Conservation (phyloP, 163 green algal species). For the Prototheca cutis region DNA sequence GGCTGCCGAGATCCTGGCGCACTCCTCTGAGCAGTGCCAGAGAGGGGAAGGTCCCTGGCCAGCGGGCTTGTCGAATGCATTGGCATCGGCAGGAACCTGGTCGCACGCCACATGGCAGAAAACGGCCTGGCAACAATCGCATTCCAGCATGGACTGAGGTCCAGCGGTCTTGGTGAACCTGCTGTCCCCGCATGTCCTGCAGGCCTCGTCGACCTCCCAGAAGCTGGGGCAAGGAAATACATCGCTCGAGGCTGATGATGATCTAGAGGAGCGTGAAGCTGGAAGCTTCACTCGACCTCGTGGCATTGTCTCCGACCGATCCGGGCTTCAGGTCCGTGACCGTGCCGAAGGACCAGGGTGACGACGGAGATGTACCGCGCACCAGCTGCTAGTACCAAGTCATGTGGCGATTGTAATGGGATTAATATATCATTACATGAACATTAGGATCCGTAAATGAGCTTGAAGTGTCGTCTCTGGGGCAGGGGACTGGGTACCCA, state of each 20-base stretch:
- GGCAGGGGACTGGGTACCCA: no score
- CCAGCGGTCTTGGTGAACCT: background rate
- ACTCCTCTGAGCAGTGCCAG: slow-evolving; percentile 1
- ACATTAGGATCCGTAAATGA: no score
- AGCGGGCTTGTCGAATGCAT: slow-evolving; percentile 10
- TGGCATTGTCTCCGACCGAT: no score
- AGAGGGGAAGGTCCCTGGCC: background rate
- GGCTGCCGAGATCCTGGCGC: slow-evolving; percentile 1
- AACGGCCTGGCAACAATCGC: slow-evolving; percentile 15
- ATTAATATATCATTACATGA: no score
- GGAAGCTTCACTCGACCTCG: background rate
- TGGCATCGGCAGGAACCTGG: slow-evolving; percentile 12
- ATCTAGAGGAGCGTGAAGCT: background rate
- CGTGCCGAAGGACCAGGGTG: no score
- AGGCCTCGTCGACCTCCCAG: background rate
- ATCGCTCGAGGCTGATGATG: no score
- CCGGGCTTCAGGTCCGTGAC: no score
- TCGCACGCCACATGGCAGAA: slow-evolving; percentile 25
- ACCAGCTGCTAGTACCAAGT: no score
- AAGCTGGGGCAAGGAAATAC: background rate
- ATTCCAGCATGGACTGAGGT: slow-evolving; percentile 10
- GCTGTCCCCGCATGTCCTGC: background rate
- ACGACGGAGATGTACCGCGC: no score
- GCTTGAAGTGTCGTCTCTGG: no score
- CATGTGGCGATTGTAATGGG: no score